Conservation (phyloP, 2,329 filamentous ascomycete species). For the Paracamarosporium sp. region DNA sequence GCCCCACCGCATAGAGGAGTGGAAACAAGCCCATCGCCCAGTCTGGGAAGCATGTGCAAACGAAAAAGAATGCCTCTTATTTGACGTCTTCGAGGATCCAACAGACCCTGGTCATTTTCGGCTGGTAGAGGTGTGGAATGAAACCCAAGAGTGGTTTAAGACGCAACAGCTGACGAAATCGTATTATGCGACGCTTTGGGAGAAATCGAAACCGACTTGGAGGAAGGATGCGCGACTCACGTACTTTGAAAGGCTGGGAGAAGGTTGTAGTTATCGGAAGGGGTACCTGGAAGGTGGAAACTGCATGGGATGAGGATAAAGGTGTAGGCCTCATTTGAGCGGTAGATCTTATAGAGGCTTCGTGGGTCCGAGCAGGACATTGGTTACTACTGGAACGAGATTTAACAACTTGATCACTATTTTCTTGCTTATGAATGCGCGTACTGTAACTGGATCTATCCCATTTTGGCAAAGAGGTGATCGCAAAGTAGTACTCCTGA, state of each 20-base stretch:
- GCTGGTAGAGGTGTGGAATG: slow-evolving; percentile 7
- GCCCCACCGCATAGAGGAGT: not conserved
- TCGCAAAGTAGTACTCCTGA: too few species aligned
- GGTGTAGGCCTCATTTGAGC: too few species aligned
- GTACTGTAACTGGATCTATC: too few species aligned
- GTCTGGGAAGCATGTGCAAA: slow-evolving; percentile 3
- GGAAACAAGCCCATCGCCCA: slow-evolving; percentile 7
- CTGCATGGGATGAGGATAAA: too few species aligned
- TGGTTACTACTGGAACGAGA: too few species aligned
- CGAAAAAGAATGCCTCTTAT: slow-evolving; percentile 7
- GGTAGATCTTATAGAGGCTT: too few species aligned
- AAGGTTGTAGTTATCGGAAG: not conserved
- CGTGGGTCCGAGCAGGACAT: too few species aligned
- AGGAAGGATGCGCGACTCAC: slow-evolving; percentile 1
- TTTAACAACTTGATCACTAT: too few species aligned
- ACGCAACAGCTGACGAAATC: slow-evolving; percentile 3
- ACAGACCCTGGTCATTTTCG: not conserved
- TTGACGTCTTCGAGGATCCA: slow-evolving; percentile 4
- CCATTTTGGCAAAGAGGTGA: too few species aligned
- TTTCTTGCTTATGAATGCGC: too few species aligned
- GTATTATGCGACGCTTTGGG: slow-evolving; percentile 6
- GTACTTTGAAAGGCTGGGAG: slow-evolving; percentile 4
- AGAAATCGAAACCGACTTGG: not conserved
- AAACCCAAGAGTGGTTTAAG: slow-evolving; percentile 6
- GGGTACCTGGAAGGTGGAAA: not conserved